Evolutionary conservation across 768 basidiomycete genomes (phyloP).

Genomic region (Melanogaster broomeanus): DNA sequence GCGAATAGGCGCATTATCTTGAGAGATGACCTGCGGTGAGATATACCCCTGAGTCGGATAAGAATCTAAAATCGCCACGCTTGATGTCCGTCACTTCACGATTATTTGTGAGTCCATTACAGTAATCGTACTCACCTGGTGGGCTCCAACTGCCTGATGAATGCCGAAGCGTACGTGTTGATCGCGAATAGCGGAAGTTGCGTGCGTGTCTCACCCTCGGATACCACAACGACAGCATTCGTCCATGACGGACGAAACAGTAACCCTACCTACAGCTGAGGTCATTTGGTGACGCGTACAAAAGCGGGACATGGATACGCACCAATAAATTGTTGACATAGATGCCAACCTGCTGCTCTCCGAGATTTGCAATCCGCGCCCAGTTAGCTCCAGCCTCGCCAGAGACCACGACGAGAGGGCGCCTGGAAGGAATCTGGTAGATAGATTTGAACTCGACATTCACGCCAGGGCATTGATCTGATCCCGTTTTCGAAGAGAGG

Average conservation of each 20-base stretch:
- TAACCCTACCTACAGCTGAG: slow-evolving; percentile 47
- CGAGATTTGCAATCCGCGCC: slow-evolving; percentile 52
- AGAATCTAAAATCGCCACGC: slow-evolving; percentile 52
- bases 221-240: slow-evolving; percentile 46
- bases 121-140: slow-evolving; percentile 36
- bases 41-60: slow-evolving; percentile 55
- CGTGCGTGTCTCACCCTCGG: slow-evolving; percentile 47
- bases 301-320: background rate
- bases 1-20: slow-evolving; percentile 51
- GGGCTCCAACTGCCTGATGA: slow-evolving; percentile 48
- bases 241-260: slow-evolving; percentile 54
- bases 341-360: slow-evolving; percentile 50
- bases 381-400: slow-evolving; percentile 49
- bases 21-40: slow-evolving; percentile 32
- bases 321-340: slow-evolving; percentile 50
- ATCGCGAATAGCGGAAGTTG: slow-evolving; percentile 51
- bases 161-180: slow-evolving; percentile 45
- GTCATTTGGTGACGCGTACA: background rate
- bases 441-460: slow-evolving; percentile 43
- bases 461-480: slow-evolving; percentile 16
- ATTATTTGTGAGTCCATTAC: background rate
- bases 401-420: slow-evolving; percentile 45
- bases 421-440: slow-evolving; percentile 22
- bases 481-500: slow-evolving; percentile 16
- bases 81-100: slow-evolving; percentile 16